Evolutionary conservation across 2,329 filamentous ascomycete species (phyloP), one percentile per base, ranked within the genome.

Genomic region (Madurella fahalii): DNA sequence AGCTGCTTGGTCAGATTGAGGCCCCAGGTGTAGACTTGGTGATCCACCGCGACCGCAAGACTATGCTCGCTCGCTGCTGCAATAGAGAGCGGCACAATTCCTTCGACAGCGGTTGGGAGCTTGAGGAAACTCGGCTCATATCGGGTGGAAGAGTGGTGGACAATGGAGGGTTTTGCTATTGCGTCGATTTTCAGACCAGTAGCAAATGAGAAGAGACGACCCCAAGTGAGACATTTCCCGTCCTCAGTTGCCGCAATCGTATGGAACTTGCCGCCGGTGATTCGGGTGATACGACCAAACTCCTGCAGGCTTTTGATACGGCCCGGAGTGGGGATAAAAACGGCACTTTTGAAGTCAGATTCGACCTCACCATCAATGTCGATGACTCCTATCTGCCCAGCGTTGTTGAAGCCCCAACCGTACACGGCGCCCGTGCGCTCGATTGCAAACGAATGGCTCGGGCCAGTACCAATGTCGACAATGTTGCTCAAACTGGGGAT

Each of bases 351-450:
- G 20, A 45, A 53, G 1, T 18, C 51, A 12, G 48, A 48, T 37
- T 57, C 55, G 31, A 45, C 31, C 15, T 53, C 25, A 41, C 54
- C 49, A 8, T 46, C 80, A 42, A 95, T 80, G 53, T 84, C 78
- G 30, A 72, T 77, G 51, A 95, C 79, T 15, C 58, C 58, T 13
- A 52, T 87, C 73, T 95, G 86, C 58, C 86, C 87, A 69, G 88
- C 94, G 71, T 88, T 91, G 77, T 95, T 95, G 34, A 92, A 76
- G 20, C 90, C 90, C 89, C 90, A 95, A 0, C 84, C 81, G 71
- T 83, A 94, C 18, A 93, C 85, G 18, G 80, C 77, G 42, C 86
- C 89, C 11, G 81, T 78, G 52, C 81, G 78, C 68, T 86, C 82
- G 41, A 95, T 77, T n/a, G 89, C 89, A 61, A 95, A 92, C 61